A percentile compares a stretch with the other conserved stretches of the same genome.
phyloP scores from a whole-genome alignment of 2,329 filamentous ascomycete species.

The Alternaria alternata region DNA sequence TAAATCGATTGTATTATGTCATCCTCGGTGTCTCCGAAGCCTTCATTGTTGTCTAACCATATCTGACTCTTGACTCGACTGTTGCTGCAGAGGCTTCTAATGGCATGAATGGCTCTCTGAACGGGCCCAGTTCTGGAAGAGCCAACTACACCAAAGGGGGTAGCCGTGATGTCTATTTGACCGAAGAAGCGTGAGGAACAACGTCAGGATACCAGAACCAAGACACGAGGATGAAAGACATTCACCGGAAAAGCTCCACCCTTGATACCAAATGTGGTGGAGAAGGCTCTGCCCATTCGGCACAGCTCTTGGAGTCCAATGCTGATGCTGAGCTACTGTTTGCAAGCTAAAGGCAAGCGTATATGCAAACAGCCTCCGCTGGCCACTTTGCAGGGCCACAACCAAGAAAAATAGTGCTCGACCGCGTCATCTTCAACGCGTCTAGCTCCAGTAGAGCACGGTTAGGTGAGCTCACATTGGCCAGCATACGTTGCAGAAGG shows the following conservation, averaged over 20 bases:
- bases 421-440: neutral
- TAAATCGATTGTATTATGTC: constrained; percentile 1
- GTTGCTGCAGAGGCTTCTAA: neutral
- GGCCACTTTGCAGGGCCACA: constrained; percentile 10
- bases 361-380: constrained; percentile 5
- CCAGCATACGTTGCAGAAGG: constrained; percentile 4
- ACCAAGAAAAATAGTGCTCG: neutral
- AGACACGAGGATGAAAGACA: too few relatives aligned
- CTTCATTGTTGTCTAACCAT: neutral
- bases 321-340: too few relatives aligned
- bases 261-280: too few relatives aligned
- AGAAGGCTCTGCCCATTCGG: constrained; percentile 4
- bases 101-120: constrained; percentile 6
- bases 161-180: too few relatives aligned
- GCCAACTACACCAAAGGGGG: too few relatives aligned
- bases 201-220: too few relatives aligned
- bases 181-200: too few relatives aligned
- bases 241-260: too few relatives aligned
- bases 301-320: too few relatives aligned
- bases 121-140: neutral
- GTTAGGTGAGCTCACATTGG: constrained; percentile 5
- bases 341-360: neutral
- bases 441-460: neutral
- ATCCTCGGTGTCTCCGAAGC: neutral
- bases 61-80: neutral